Base-by-base conservation (phyloP, 495 filamentous ascomycete genomes). In the Sphaerosporella brunnea region DNA sequence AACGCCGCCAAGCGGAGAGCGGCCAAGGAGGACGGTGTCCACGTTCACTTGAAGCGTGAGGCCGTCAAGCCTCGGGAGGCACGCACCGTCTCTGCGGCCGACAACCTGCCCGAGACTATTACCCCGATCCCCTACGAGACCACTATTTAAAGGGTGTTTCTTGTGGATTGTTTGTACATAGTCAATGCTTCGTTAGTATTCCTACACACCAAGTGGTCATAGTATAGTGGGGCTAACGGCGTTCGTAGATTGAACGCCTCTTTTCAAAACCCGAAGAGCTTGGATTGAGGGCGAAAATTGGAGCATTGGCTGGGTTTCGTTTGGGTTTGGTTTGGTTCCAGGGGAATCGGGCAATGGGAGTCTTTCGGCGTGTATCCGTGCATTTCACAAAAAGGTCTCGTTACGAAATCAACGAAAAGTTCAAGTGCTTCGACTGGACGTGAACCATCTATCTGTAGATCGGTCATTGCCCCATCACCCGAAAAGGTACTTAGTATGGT, bases 81-180 rank as follows among this genome's bases (percentile, higher is more conserved):
- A 45, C 73, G 80, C 66, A 80, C 77, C 43, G 77, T 97, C 56
- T 77, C 71, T 53, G 68, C 74, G 52, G 77, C 76, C 66, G 78
- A 77, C 60, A 82, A 82, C 69, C 67, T 73, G 61, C 84, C 92
- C 52, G 85, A 95, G 78, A 96, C 80, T 53, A 76, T 97, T 54
- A 74, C 78, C 36, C 85, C 90, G 37, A 75, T 95, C 56, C 69
- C 87, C 62, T 97, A 95, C 76, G 90, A 95, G 76, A 97, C 90
- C 59, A 88, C 85, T 55, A 96, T 96, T 64, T 97, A 88, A 80
- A 68, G 51, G 34, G 36, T n/a, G n/a, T n/a, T n/a, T 16, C 13
- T 32, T 5, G 35, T 37, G 35, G 35, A 37, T 37, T 37, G 35
- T 40, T 40, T 40, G 37, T 40, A 40, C 37, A 40, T 40, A 40